Conservation (phyloP, 2,329 filamentous ascomycete genomes). For the Pezicula carpinea region DNA sequence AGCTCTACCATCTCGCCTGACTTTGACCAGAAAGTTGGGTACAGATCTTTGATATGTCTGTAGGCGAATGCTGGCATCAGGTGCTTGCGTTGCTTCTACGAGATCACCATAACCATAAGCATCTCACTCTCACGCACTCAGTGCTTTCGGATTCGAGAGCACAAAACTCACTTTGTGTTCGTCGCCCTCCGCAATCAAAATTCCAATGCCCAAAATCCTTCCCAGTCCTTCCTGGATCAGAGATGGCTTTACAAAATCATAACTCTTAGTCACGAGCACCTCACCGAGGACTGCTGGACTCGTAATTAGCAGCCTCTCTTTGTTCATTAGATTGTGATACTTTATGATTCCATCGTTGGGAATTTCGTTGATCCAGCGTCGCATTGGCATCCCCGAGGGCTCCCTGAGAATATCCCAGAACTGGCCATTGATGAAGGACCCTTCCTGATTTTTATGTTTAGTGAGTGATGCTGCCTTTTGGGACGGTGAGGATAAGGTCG, state of each 20-base stretch:
- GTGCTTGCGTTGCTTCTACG: constrained; percentile 62
- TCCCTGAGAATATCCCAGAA: constrained; percentile 31
- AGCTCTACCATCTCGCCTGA: constrained; percentile 60
- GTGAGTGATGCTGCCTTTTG: background rate
- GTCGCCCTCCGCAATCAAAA: constrained; percentile 83
- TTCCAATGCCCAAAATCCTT: constrained; percentile 62
- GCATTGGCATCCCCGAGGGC: constrained; percentile 33
- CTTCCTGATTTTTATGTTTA: constrained; percentile 22
- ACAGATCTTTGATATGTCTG: constrained; percentile 78
- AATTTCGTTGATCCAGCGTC: constrained; percentile 49
- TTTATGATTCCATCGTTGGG: constrained; percentile 66
- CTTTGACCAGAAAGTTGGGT: constrained; percentile 81
- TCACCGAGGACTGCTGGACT: constrained; percentile 64
- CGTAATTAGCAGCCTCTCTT: constrained; percentile 57
- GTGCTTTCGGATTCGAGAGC: background rate
- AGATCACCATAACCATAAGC: background rate
- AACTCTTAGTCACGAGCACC: constrained; percentile 62
- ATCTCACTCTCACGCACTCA: background rate
- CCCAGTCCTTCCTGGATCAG: constrained; percentile 51
- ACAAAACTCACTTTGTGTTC: constrained; percentile 59
- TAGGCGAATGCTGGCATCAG: constrained; percentile 82
- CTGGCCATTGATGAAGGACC: constrained; percentile 42
- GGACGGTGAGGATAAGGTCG: no score
- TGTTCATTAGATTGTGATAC: constrained; percentile 58
- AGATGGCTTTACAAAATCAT: constrained; percentile 63